Evolutionary conservation across 192 early-diverging fungal species (phyloP), one percentile per base, ranked within the genome.

Genomic region (Gonapodya prolifera): DNA sequence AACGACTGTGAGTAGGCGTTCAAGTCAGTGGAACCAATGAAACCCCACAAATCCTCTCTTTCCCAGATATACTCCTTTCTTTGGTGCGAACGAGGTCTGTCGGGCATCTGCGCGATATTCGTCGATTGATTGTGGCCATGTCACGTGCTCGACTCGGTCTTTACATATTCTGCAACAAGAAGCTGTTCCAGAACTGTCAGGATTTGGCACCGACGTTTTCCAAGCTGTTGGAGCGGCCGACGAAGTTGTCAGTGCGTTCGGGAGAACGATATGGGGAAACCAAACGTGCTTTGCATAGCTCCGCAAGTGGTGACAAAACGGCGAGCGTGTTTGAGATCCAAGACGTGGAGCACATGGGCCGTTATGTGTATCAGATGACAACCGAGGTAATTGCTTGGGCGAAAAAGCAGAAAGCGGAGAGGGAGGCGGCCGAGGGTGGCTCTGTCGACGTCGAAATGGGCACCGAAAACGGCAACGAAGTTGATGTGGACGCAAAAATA

Each of bases 141-240:
- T 98, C 96, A 1, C 87, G 96, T 34, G 96, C 96, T 2, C 88
- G 97, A 17, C 84, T 99, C 31, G 97, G 98, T 13, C 83, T 99
- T 0, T 98, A 98, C 79, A 88, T 99, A 18, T 96, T 98, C 85
- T 91, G 95, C 75, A 83, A 92, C 2, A 79, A 82, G 1, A 78
- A 81, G 2, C 78, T 98, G 0, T 97, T 98, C 81, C 84, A 88
- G 70, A 87, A 89, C 61, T 95, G 94, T 78, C 87, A 87, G 76
- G 97, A 98, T 78, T 86, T 98, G n/a, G 82, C 87, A 35, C 85
- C 86, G 1, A 87, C 91, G 0, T 91, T 98, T 77, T 69, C 83
- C 33, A 77, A 81, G 34, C 82, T 98, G 2, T 34, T 90, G 8
- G 77, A 84, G 33, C 82, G 91, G 71, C 93, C 94, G 2, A 85